Evolutionary conservation across 257 asterid genomes (phyloP), one percentile per base, ranked within the genome.

Genomic region (Leonotis leonurus): DNA sequence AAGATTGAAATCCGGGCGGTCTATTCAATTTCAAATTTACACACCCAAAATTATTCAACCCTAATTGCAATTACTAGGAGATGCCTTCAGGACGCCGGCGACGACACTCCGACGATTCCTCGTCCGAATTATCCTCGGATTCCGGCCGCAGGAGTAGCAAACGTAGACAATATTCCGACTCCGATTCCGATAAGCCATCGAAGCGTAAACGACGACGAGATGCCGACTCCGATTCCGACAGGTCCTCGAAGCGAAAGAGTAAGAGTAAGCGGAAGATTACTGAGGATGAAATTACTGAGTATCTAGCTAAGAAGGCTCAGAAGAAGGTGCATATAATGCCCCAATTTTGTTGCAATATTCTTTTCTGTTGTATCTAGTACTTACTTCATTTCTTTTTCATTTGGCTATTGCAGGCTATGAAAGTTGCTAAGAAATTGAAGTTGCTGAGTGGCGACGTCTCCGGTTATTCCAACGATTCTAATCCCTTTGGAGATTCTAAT

Each of bases 401-500:
- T 27, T 14, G 48, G n/a, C 40, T 56, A 17, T 50, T 55, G 33
- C 33, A 87, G 95, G 94, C 94, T 20, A 30, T 61, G 77, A 90
- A 88, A 73, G 85, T 73, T 53, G 93, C 97, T 2, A 85, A 90
- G 72, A 85, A 80, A 50, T 58, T 90, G 86, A 92, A 85, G 79
- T 53, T 82, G 9, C 87, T 80, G 65, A 70, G 77, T 35, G 30
- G 48, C 3, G 63, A 57, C 0, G 83, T 85, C 16, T 66, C 91
- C 6, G 95, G 97, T 35, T 92, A 92, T 63, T 85, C 89, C 5
- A 92, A 92, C 43, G 99, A 92, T 59, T 89, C 99, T 3, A 92
- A 89, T 68, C 99, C 95, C 16, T 89, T 92, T 69, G 95, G 96
- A 6, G 99, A 92, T 80, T 77, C 97, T 16, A 90, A 88, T 72